Base-by-base conservation (phyloP, 1,284 basidiomycete species). In the Vanrija sp. region DNA sequence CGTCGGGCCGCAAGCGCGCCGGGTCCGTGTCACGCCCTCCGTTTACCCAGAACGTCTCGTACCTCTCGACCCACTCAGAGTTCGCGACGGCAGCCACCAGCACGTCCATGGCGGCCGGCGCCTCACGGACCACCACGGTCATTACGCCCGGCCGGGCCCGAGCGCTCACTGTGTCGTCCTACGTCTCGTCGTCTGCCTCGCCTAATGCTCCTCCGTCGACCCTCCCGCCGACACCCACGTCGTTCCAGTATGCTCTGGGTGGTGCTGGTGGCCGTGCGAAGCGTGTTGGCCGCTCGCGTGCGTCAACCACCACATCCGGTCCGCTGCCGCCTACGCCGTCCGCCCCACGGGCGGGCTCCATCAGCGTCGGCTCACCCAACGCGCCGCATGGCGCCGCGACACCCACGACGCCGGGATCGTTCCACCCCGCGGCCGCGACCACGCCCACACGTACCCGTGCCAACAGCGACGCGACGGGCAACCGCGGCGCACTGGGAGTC, bases 231-330 rank as follows among this genome's bases (percentile, higher is more conserved):
- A 46, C 55, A 7, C 28, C 56, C 43, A 42, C 58, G 39, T 56
- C 62, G 6, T 73, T 60, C 50, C 61, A 65, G 12, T 78, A 76
- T 54, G 71, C 68, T 0, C 63, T 78, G 6, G 75, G 76, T 14
- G 76, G 75, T 4, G 71, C 70, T 9, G 75, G 75, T 29, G 76
- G 76, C 9, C 61, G 75, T 48, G 74, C 74, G 9, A 65, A 73
- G 39, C 56, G 72, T 25, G 34, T 34, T 34, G 29, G 42, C 28
- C 59, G 58, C 12, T 48, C 52, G 12, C 49, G 49, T 2, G 42
- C 53, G 12, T 57, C 55, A 39, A 61, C 59, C 1, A 16, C 46
- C 25, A 54, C 49, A 23, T 23, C 21, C 7, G 21, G 29, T 16
- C 34, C 43, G 9, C 34, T 38, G n/a, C 23, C 18, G 19, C 10